phyloP scores from a whole-genome alignment of 495 filamentous ascomycete genomes.

The Daldinia childiae region DNA sequence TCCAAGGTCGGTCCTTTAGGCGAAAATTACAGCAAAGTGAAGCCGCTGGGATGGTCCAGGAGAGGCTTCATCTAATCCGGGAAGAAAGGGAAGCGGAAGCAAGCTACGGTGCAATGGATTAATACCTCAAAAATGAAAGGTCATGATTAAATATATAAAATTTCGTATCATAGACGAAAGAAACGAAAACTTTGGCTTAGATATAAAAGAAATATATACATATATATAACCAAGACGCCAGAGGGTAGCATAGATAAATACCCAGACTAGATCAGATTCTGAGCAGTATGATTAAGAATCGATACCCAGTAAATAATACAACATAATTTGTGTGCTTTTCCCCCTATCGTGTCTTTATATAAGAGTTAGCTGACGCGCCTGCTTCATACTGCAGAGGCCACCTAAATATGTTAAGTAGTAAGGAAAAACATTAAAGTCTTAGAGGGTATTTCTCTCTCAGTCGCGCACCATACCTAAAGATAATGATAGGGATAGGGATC shows the following conservation, averaged over 20 bases:
- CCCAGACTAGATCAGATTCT: not conserved
- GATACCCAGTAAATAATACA: not conserved
- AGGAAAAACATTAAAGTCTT: slow-evolving; percentile 19
- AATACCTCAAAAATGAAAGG: not conserved
- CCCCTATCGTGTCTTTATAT: not conserved
- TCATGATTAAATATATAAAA: not conserved
- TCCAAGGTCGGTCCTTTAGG: slow-evolving; percentile 28
- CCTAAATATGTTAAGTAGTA: not conserved
- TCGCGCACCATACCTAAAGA: slow-evolving; percentile 37
- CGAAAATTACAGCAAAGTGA: slow-evolving; percentile 17
- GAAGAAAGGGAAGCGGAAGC: slow-evolving; percentile 33
- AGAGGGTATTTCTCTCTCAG: slow-evolving; percentile 44
- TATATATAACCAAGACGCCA: not conserved
- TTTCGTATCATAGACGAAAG: not conserved
- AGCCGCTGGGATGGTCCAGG: slow-evolving; percentile 12
- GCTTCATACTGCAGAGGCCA: not conserved
- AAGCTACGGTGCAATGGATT: slow-evolving; percentile 16
- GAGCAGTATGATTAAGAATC: not conserved
- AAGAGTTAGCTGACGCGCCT: not conserved
- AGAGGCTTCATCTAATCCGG: slow-evolving; percentile 36
- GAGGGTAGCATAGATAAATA: not conserved
- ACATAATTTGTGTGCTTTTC: not conserved
- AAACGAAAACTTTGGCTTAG: not conserved
- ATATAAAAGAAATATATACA: slow-evolving; percentile 3
- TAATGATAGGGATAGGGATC: slow-evolving; percentile 55